Evolutionary conservation across 805 yeast genomes (phyloP).

Genomic region (Saturnispora ahearnii): DNA sequence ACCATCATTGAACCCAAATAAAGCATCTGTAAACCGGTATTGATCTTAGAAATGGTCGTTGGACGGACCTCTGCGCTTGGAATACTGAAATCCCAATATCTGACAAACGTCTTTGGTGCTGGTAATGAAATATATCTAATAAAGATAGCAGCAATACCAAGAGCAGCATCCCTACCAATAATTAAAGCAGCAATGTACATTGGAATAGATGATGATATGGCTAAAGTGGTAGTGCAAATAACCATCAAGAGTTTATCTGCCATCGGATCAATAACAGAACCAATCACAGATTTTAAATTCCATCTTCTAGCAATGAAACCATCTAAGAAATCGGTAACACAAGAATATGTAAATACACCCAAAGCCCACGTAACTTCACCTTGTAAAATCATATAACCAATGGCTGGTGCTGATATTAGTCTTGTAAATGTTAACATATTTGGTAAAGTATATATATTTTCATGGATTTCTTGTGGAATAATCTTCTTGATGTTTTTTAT

Average conservation of each 20-base stretch:
- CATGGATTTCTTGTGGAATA: conserved; percentile 33
- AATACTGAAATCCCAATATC: conserved; percentile 71
- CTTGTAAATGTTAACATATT: conserved; percentile 77
- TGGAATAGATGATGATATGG: conserved; percentile 65
- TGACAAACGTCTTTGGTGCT: conserved; percentile 57
- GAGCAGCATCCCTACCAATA: conserved; percentile 71
- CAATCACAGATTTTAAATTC: conserved; percentile 71
- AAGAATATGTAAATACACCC: conserved; percentile 70
- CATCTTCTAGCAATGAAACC: conserved; percentile 83
- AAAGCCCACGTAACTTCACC: conserved; percentile 59
- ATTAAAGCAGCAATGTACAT: conserved; percentile 56
- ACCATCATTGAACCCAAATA: conserved; percentile 62
- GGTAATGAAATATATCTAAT: conserved; percentile 69
- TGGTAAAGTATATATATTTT: conserved; percentile 74
- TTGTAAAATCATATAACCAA: conserved; percentile 69
- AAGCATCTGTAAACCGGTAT: conserved; percentile 88
- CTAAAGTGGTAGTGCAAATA: conserved; percentile 68
- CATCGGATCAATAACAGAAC: conserved; percentile 87
- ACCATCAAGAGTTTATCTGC: conserved; percentile 93
- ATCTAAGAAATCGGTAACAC: conserved; percentile 85
- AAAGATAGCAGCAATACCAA: conserved; percentile 64
- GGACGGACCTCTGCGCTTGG: conserved; percentile 87
- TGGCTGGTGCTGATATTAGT: conserved; percentile 70
- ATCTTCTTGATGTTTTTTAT: conserved; percentile 25
- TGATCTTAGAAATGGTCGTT: conserved; percentile 73